Conservation (phyloP, 352 stramenopile species). For the Globisporangium lucens region DNA sequence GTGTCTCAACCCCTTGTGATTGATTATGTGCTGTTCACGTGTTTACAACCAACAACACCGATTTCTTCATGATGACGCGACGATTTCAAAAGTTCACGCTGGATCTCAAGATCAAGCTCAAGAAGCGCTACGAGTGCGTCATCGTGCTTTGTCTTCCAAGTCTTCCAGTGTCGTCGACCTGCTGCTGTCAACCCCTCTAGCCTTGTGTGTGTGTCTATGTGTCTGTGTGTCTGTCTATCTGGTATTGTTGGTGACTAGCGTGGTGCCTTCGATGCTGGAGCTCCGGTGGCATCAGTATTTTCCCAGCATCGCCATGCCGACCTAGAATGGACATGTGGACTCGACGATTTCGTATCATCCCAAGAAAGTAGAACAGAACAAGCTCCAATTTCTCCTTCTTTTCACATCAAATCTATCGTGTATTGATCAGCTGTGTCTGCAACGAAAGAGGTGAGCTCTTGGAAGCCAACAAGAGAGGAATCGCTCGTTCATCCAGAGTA, state of each 20-base stretch:
- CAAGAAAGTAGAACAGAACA: not conserved
- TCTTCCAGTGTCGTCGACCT: no score
- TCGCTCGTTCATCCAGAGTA: not conserved
- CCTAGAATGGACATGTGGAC: not conserved
- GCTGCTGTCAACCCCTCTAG: no score
- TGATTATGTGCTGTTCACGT: not conserved
- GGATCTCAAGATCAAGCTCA: slow-evolving; percentile 48
- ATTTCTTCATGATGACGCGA: not conserved
- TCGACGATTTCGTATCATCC: not conserved
- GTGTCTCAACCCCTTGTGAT: not conserved
- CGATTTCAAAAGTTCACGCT: slow-evolving; percentile 35
- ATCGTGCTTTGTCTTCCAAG: not conserved
- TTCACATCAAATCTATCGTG: not conserved
- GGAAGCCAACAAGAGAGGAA: not conserved
- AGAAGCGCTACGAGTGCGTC: slow-evolving; percentile 56
- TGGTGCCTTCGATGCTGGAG: slow-evolving; percentile 49
- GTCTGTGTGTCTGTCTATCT: not conserved
- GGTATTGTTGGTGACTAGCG: slow-evolving; percentile 17
- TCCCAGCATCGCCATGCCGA: slow-evolving; percentile 21
- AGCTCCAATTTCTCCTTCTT: not conserved
- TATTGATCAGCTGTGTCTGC: not conserved
- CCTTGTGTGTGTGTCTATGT: no score
- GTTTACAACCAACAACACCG: not conserved
- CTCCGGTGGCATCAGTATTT: slow-evolving; percentile 57
- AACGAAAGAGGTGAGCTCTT: not conserved